Conservation (phyloP, 2,329 filamentous ascomycete species). For the Fusarium ramigenum region DNA sequence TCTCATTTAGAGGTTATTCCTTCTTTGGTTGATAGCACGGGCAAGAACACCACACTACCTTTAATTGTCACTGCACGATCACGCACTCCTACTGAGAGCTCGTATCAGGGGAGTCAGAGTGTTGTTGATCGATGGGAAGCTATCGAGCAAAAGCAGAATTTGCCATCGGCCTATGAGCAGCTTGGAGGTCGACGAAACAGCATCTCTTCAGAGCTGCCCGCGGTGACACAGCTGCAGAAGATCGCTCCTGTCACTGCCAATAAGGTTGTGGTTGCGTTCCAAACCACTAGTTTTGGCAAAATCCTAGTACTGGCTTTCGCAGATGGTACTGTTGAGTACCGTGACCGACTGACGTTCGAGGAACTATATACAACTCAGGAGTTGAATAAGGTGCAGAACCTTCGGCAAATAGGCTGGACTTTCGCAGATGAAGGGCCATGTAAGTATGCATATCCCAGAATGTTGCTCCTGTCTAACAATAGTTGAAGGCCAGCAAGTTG, state of each 20-base stretch:
- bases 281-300: conserved; percentile 75
- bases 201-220: conserved; percentile 47
- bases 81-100: conserved; percentile 60
- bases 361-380: conserved; percentile 72
- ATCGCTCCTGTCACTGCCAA: conserved; percentile 75
- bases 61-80: conserved; percentile 80
- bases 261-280: conserved; percentile 75
- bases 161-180: conserved; percentile 83
- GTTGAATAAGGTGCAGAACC: conserved; percentile 70
- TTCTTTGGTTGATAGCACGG: conserved; percentile 66
- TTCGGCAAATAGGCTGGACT: conserved; percentile 81
- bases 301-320: conserved; percentile 78
- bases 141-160: conserved; percentile 69
- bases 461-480: conserved; percentile 18
- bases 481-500: conserved; percentile 63
- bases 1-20: conserved; percentile 81
- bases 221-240: conserved; percentile 63
- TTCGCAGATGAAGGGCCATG: conserved; percentile 74
- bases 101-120: conserved; percentile 74
- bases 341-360: conserved; percentile 78
- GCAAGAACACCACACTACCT: conserved; percentile 65
- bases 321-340: conserved; percentile 83
- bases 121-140: conserved; percentile 87
- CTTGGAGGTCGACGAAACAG: conserved; percentile 71
- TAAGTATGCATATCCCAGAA: conserved; percentile 48